phyloP scores from a whole-genome alignment of 768 basidiomycete genomes.

The Coprinellus micaceus region DNA sequence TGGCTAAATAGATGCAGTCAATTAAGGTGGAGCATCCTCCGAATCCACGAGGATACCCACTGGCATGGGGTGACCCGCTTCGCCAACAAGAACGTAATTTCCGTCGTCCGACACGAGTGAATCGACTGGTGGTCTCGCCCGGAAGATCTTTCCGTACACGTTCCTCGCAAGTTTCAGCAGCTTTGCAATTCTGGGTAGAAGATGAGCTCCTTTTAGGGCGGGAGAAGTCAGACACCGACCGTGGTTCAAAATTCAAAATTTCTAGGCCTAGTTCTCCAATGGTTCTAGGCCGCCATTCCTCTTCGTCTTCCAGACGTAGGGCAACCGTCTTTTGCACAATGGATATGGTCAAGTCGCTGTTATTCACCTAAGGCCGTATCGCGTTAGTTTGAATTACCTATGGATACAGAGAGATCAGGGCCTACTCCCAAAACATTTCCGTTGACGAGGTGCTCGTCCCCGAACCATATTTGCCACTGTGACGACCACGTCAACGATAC shows the following conservation, averaged over 20 bases:
- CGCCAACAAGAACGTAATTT: constrained; percentile 51
- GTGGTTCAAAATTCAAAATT: constrained; percentile 31
- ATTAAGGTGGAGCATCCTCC: background rate
- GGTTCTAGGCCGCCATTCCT: constrained; percentile 28
- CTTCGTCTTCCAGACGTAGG: constrained; percentile 18
- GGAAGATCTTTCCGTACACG: constrained; percentile 28
- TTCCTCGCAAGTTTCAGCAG: constrained; percentile 27
- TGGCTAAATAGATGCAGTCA: constrained; percentile 34
- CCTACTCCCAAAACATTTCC: constrained; percentile 24
- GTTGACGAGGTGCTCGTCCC: constrained; percentile 24
- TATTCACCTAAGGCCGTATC: constrained; percentile 9
- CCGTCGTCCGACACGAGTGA: constrained; percentile 47
- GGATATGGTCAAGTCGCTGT: constrained; percentile 24
- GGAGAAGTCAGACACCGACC: background rate
- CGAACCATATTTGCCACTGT: constrained; percentile 21
- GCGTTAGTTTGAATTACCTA: background rate
- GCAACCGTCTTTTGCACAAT: constrained; percentile 21
- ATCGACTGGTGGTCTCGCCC: constrained; percentile 33
- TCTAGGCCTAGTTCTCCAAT: constrained; percentile 34
- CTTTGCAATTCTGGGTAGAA: constrained; percentile 27
- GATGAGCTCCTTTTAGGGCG: background rate
- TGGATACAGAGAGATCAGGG: background rate
- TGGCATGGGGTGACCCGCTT: constrained; percentile 56
- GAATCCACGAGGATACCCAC: constrained; percentile 22
- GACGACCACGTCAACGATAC: background rate